These are phyloP conservation scores for Solanum ossicruentum DNA, from an alignment of 257 asterid genomes.

Conservation along the genomic window DNA sequence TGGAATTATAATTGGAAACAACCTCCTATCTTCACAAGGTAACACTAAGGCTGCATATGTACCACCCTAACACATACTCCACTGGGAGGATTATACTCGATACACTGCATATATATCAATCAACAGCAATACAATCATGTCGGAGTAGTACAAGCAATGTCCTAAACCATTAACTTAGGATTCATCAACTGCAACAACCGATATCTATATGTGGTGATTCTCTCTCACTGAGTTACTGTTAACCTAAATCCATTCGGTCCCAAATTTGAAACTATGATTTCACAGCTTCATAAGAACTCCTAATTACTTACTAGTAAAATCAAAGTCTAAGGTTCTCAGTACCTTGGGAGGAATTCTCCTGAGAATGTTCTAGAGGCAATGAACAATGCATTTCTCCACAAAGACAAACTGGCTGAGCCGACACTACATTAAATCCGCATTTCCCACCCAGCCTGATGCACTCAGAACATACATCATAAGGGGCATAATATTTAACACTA, in stretches of 20 bases:
- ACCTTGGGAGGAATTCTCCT: not conserved
- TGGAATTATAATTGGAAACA: not conserved
- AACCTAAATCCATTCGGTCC: not conserved
- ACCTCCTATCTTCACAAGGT: not conserved
- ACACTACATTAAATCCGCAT: slow-evolving; percentile 38
- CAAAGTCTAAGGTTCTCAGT: not conserved
- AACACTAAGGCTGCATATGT: not conserved
- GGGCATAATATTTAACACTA: slow-evolving; percentile 37
- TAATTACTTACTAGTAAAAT: not conserved
- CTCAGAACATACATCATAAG: slow-evolving; percentile 26
- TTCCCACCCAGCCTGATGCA: slow-evolving; percentile 37
- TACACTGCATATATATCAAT: not conserved
- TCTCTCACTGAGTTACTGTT: not conserved
- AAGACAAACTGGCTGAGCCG: slow-evolving; percentile 30
- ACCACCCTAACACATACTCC: not conserved
- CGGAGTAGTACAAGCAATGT: not conserved
- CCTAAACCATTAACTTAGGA: not conserved
- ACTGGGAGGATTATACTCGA: not conserved
- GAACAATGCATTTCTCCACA: slow-evolving; percentile 38
- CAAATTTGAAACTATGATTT: not conserved
- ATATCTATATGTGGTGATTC: not conserved
- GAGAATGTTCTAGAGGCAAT: not conserved
- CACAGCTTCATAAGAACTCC: not conserved
- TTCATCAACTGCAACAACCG: not conserved
- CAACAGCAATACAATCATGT: not conserved